phyloP scores from a whole-genome alignment of 2,329 filamentous ascomycete species.

The Phoma sp. region DNA sequence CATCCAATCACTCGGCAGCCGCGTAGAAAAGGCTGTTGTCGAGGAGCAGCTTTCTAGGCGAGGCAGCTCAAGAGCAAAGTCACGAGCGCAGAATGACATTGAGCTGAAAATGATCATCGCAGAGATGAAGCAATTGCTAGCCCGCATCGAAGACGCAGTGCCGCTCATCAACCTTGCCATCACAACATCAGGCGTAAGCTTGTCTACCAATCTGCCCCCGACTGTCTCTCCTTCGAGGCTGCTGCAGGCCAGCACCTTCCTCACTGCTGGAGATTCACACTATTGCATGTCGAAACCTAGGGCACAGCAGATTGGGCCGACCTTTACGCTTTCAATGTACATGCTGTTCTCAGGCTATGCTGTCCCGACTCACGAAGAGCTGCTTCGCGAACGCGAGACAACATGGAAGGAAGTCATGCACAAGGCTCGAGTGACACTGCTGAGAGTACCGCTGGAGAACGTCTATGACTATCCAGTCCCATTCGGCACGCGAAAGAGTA shows the following conservation, averaged over 20 bases:
- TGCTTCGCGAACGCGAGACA: slow-evolving; percentile 68
- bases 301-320: slow-evolving; percentile 82
- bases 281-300: slow-evolving; percentile 70
- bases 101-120: slow-evolving; percentile 73
- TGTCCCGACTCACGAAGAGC: slow-evolving; percentile 60
- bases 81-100: slow-evolving; percentile 63
- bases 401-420: slow-evolving; percentile 98
- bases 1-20: slow-evolving; percentile 78
- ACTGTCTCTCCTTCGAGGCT: slow-evolving; percentile 89
- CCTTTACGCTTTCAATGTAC: slow-evolving; percentile 86
- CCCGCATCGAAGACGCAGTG: slow-evolving; percentile 86
- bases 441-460: slow-evolving; percentile 69
- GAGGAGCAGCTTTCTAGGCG: slow-evolving; percentile 62
- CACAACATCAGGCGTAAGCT: slow-evolving; percentile 86
- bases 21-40: slow-evolving; percentile 72
- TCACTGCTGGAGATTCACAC: slow-evolving; percentile 84
- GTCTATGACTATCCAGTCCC: slow-evolving; percentile 55
- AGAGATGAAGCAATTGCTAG: slow-evolving; percentile 77
- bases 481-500: slow-evolving; percentile 23
- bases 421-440: slow-evolving; percentile 83
- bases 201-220: slow-evolving; percentile 79
- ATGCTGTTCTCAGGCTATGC: slow-evolving; percentile 91
- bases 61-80: slow-evolving; percentile 54
- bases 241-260: slow-evolving; percentile 88
- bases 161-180: slow-evolving; percentile 93